phyloP scores from a whole-genome alignment of 2,329 filamentous ascomycete species.

The Colletotrichum salicis region DNA sequence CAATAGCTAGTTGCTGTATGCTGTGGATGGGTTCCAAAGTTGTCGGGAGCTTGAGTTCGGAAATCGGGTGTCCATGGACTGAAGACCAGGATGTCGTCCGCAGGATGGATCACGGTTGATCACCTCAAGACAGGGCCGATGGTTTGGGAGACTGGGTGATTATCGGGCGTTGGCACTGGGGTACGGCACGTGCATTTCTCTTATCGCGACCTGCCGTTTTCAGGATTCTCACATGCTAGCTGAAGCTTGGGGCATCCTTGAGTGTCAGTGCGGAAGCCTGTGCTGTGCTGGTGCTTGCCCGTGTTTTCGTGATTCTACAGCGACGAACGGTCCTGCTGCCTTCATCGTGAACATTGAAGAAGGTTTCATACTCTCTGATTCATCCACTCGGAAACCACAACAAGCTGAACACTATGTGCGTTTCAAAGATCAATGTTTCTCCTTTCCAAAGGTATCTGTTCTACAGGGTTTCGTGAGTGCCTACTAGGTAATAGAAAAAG shows the following conservation, averaged over 20 bases:
- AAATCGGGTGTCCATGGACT: background rate
- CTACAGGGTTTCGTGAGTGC: background rate
- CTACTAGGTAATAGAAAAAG: background rate
- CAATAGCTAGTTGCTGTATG: background rate
- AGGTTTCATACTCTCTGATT: background rate
- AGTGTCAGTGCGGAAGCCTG: slow-evolving; percentile 1
- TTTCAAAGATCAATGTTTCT: background rate
- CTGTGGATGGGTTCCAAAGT: background rate
- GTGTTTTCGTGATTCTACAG: background rate
- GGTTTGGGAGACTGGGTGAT: background rate
- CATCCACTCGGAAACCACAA: background rate
- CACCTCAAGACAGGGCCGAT: background rate
- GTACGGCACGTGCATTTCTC: slow-evolving; percentile 29
- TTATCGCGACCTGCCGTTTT: slow-evolving; percentile 25
- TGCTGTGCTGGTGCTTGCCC: background rate
- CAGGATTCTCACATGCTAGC: slow-evolving; percentile 34
- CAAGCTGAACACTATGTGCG: background rate
- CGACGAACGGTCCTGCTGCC: background rate
- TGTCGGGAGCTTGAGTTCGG: background rate
- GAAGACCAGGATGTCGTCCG: slow-evolving; percentile 8
- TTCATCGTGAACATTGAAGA: background rate
- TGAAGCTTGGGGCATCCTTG: slow-evolving; percentile 4
- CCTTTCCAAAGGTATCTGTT: background rate
- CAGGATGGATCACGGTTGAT: slow-evolving; percentile 3
- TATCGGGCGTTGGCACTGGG: slow-evolving; percentile 16